Base-by-base conservation (phyloP, 2,329 filamentous ascomycete genomes). In the Diaporthe amygdali region DNA sequence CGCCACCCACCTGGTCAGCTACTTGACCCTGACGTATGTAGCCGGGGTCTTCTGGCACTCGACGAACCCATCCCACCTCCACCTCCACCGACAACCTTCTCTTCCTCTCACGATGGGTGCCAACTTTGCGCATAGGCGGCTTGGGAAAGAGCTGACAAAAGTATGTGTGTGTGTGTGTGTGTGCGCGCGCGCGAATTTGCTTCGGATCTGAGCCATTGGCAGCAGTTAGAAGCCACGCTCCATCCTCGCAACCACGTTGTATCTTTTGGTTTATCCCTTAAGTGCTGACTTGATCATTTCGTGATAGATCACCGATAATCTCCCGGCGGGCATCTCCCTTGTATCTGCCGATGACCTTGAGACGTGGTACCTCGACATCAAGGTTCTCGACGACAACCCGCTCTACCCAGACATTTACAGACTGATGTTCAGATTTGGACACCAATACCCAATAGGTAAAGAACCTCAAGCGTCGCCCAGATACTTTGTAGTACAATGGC, bases 291-390 rank as follows among this genome's bases (percentile, higher is more conserved):
- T 20, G 3, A 22, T 6, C 25, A 17, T 20, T 8, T 15, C 27
- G n/a, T 34, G 15, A 56, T 73, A 91, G 89, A 89, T 91, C 74
- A 82, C 84, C 63, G 86, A 84, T 73, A 86, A 85, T 72, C 79
- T 91, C 47, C 90, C 91, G 49, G 90, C 90, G 22, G 90, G 91
- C 67, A 97, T 99, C 81, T 87, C 89, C 61, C 90, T 98, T 61
- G 91, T 97, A 72, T 90, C 91, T 59, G 91, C 94, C 70, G 93
- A 97, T 56, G 92, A 95, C 80, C 91, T 97, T 66, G 89, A 94
- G 78, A 92, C 96, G 84, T 99, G 96, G 97, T 86, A 92, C 64
- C 91, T 98, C 83, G 97, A 99, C 80, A 97, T 99, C 68, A 86
- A 89, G 75, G 96, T 99, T 66, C 89, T 98, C 49, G 96, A 98